Percentiles rank a stretch among this genome's conserved stretches.
These are phyloP conservation scores for Penicillium sp. DNA, from an alignment of 2,329 filamentous ascomycete species.

Conservation along the genomic window DNA sequence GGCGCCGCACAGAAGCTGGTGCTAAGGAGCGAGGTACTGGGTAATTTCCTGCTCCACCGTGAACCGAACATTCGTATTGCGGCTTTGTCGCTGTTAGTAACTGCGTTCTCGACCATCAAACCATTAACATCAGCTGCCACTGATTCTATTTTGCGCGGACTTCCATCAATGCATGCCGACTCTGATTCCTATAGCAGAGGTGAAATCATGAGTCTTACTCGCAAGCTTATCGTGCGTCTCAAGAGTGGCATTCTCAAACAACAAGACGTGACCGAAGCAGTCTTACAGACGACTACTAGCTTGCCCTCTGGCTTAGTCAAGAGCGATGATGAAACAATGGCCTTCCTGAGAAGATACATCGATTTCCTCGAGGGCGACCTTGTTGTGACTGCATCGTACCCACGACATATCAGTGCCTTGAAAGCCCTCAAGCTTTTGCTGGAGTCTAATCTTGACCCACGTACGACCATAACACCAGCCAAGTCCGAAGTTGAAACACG, in stretches of 20 bases:
- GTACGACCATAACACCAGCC: slow-evolving; percentile 45
- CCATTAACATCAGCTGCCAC: slow-evolving; percentile 69
- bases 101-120: slow-evolving; percentile 73
- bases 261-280: slow-evolving; percentile 32
- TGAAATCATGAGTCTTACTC: slow-evolving; percentile 73
- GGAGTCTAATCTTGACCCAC: slow-evolving; percentile 66
- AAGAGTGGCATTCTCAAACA: slow-evolving; percentile 62
- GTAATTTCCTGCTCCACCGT: slow-evolving; percentile 49
- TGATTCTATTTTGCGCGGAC: slow-evolving; percentile 63
- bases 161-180: slow-evolving; percentile 77
- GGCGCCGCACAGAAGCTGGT: slow-evolving; percentile 30
- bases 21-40: slow-evolving; percentile 41
- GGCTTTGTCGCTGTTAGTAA: slow-evolving; percentile 78
- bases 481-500: slow-evolving; percentile 55
- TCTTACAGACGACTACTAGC: slow-evolving; percentile 19
- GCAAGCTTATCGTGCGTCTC: slow-evolving; percentile 76
- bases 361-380: slow-evolving; percentile 74
- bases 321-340: slow-evolving; percentile 54
- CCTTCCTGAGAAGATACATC: slow-evolving; percentile 75
- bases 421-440: slow-evolving; percentile 71
- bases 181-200: slow-evolving; percentile 84
- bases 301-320: slow-evolving; percentile 41
- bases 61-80: slow-evolving; percentile 72
- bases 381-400: slow-evolving; percentile 81
- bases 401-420: slow-evolving; percentile 80